Percentiles rank a stretch among this genome's conserved stretches.
phyloP scores from a whole-genome alignment of 805 yeast genomes.

The Myxozyma neotropica region DNA sequence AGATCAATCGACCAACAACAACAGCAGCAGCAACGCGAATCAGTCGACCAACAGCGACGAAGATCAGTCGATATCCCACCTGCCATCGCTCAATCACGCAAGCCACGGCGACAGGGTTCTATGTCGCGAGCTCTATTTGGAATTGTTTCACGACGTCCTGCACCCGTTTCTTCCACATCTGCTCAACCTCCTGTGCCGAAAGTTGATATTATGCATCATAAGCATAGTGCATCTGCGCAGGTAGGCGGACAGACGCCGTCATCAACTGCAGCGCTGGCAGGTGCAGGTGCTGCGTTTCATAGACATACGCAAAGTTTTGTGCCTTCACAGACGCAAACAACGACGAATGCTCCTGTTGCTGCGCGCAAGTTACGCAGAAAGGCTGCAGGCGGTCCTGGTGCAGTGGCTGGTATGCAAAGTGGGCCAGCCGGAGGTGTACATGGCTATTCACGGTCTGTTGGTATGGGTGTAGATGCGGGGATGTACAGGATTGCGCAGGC shows the following conservation, averaged over 20 bases:
- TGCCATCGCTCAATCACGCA: background rate
- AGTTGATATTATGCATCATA: background rate
- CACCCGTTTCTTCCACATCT: too few species aligned
- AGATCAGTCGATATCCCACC: background rate
- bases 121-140: constrained; percentile 8
- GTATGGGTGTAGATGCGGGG: background rate
- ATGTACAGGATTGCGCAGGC: background rate
- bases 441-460: background rate
- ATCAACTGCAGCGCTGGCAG: constrained; percentile 5
- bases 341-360: too few species aligned
- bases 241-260: background rate
- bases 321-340: background rate
- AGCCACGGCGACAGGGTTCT: constrained; percentile 8
- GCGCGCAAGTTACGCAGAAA: constrained; percentile 7
- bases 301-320: constrained; percentile 1
- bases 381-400: background rate
- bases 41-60: background rate
- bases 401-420: too few species aligned
- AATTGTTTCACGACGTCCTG: constrained; percentile 6
- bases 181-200: constrained; percentile 1
- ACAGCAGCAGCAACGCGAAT: background rate
- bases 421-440: too few species aligned
- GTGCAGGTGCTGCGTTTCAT: constrained; percentile 11
- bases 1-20: background rate
- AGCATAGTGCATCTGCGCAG: background rate